Conservation (phyloP, 2,329 filamentous ascomycete genomes). For the Penicillium sp. region DNA sequence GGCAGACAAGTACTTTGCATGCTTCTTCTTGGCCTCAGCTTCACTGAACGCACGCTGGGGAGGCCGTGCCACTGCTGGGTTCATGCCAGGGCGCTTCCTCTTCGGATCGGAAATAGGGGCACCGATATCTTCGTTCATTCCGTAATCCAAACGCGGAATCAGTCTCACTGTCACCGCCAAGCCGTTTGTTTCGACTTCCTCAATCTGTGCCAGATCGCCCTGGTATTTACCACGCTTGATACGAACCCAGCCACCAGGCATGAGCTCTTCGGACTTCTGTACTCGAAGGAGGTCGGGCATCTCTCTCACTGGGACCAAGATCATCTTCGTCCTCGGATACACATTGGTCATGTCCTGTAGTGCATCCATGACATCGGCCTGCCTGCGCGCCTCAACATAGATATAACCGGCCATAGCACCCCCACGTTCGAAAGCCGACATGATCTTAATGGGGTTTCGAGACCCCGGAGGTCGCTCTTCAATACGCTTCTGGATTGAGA, state of each 20-base stretch:
- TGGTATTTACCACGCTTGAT: conserved; percentile 73
- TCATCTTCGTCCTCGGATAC: conserved; percentile 75
- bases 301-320: conserved; percentile 88
- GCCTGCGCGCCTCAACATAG: conserved; percentile 83
- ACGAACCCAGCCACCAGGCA: conserved; percentile 85
- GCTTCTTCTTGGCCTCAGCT: conserved; percentile 78
- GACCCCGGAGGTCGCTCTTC: conserved; percentile 65
- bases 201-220: conserved; percentile 81
- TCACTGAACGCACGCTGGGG: conserved; percentile 90
- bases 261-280: conserved; percentile 72
- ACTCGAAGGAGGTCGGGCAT: conserved; percentile 93
- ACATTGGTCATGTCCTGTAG: conserved; percentile 78
- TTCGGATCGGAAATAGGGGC: conserved; percentile 54
- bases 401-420: conserved; percentile 86
- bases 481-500: conserved; percentile 77
- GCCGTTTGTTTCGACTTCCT: conserved; percentile 87
- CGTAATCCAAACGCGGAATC: conserved; percentile 87
- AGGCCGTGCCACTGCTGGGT: conserved; percentile 60
- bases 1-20: conserved; percentile 54
- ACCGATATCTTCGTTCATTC: conserved; percentile 65
- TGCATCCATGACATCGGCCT: conserved; percentile 74
- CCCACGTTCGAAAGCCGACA: conserved; percentile 83
- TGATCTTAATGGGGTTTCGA: conserved; percentile 73
- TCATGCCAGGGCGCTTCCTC: conserved; percentile 60
- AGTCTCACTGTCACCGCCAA: conserved; percentile 77